Conservation (phyloP, 257 asterid species). For the Solanum sejunctum region DNA sequence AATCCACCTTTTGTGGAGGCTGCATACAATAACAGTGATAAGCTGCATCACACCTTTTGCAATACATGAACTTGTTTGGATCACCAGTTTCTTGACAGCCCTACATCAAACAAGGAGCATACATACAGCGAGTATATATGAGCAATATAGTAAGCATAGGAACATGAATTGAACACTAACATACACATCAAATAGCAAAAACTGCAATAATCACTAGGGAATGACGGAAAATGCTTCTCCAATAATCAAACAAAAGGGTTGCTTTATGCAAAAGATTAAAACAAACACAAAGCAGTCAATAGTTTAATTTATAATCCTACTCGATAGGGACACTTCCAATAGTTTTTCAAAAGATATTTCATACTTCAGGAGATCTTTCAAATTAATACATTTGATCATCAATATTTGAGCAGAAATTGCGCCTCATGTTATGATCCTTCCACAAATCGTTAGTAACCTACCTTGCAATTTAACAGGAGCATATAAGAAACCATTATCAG, state of each 20-base stretch:
- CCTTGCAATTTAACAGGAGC: neutral
- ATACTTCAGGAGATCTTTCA: neutral
- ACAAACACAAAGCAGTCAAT: neutral
- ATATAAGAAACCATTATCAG: neutral
- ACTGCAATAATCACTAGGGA: neutral
- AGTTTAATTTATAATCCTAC: neutral
- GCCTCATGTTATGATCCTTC: neutral
- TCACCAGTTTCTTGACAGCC: slow-evolving; percentile 91
- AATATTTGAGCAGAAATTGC: neutral
- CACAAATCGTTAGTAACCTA: neutral
- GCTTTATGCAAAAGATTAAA: neutral
- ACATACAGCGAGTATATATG: neutral
- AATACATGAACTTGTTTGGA: slow-evolving; percentile 86
- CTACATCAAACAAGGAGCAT: slow-evolving; percentile 21
- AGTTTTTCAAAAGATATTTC: neutral
- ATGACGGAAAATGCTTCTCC: neutral
- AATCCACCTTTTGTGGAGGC: slow-evolving; percentile 92
- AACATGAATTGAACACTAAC: neutral
- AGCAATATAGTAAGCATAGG: neutral
- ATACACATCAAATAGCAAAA: neutral
- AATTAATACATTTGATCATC: neutral
- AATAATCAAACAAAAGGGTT: neutral
- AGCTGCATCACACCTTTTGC: slow-evolving; percentile 97
- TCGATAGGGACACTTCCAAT: neutral
- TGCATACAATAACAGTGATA: slow-evolving; percentile 93